Evolutionary conservation across 2,329 filamentous ascomycete genomes (phyloP), one percentile per base, ranked within the genome.

Genomic region (Penicillium sp.): DNA sequence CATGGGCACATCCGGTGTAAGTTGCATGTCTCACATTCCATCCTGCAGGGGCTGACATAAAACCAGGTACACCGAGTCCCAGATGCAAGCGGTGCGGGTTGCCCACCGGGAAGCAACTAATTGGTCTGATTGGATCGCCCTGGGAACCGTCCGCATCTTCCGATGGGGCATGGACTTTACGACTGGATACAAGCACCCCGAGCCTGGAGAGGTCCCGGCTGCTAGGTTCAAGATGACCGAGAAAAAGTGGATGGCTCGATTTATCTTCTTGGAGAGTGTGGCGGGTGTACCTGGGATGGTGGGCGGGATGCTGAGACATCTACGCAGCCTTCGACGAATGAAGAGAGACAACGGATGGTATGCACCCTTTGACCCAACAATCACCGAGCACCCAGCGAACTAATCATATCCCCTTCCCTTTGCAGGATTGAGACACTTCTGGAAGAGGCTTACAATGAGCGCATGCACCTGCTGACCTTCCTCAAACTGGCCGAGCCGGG

Each of bases 271-370:
- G 21, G 93, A 98, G 66, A 90, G 84, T 33, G 87, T 98, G 26
- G 93, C 93, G 9, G 93, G 89, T 21, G 93, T 97, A 0, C 93
- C 93, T 0, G 93, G 93, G 6, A 97, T 97, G 88, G 91, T 97
- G 0, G 93, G 85, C 0, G 93, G 89, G 15, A 96, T 95, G 86
- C 74, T 97, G 11, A 77, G 93, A 21, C 93, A 98, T 68, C 75
- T 97, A 25, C 81, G 85, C 60, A 90, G 84, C 51, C 77, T 97
- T 58, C 77, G 91, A 30, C 78, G 84, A 18, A 84, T 97, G 76
- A 89, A 88, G 74, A 76, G 91, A 40, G 91, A 97, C 64, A 94
- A 97, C 56, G 93, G 93, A 59, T 97, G 83, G 81, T 78, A 58
- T 51, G 62, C 53, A n/a, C n/a, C 31, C 14, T 16, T 4, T 17